Base-by-base conservation (phyloP, 371 early-diverging fungal genomes). In the Cokeromyces recurvatus region DNA sequence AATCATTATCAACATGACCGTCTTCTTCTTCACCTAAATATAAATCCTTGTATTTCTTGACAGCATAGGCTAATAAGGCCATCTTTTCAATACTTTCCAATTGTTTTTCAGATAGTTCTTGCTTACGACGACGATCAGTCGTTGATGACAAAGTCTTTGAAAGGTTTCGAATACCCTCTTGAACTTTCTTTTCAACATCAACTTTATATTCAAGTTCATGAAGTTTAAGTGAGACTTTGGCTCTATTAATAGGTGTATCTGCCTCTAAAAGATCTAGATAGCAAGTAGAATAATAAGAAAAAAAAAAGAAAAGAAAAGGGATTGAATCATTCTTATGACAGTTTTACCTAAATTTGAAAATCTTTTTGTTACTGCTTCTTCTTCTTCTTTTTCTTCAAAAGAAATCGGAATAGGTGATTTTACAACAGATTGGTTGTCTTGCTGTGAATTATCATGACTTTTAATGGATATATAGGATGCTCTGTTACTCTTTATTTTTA, bases 181-280 rank as follows among this genome's bases (percentile, higher is more conserved):
- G 78, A 6, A 94, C 82, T 61, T 89, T 88, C 53, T 78, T 82
- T 74, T 96, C 95, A 7, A 94, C 83, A 41, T 91, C 86, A 4
- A 94, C 81, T 66, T 92, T 92, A 54, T 79, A 83, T 34, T 85
- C 80, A 39, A 93, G 67, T 55, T 92, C 91, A 21, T 82, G 81
- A 19, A 94, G 66, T 64, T 89, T 90, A 48, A 85, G 68, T 17
- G 87, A 83, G n/a, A 95, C 83, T 58, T 91, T 91, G 39, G 85
- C 85, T n/a, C 74, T 64, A 7, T 91, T 89, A 46, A 92, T 77
- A 2, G 85, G 77, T 15, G 85, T 86, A 35, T 85, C 84, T n/a
- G 84, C 76, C 54, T 83, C 84, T 40, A 86, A 67, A 53, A 86
- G 71, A 55, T 86, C 88, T 70, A 62, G 14, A n/a, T n/a, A n/a